Base-by-base conservation (phyloP, 352 stramenopile species). In the Globisporangium abappressorium region DNA sequence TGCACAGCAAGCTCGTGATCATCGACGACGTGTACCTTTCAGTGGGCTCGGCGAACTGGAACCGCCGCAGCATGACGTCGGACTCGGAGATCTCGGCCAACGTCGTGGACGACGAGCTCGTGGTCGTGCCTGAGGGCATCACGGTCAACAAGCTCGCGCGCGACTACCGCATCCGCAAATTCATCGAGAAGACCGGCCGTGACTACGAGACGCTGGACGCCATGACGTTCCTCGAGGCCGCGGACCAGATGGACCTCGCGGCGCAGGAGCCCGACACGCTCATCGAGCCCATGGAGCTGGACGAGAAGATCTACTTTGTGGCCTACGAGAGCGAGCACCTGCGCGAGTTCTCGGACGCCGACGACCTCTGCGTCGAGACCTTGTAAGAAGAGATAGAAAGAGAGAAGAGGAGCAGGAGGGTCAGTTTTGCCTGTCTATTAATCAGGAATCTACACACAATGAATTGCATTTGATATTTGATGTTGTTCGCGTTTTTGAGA, bases 151-250 rank as follows among this genome's bases (percentile, higher is more conserved):
- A 73, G 43, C 41, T 87, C 28, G 73, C 79, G 41, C 80, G 78
- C 0, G 73, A 89, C 61, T 82, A 78, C 53, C 81, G 81, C 24
- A 77, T 89, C 43, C 73, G 71, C 53, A 90, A 90, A 71, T 90
- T 92, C 62, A 68, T 73, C 6, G 82, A 90, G 68, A 76, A 84
- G 57, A 82, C 75, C 2, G 70, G 81, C 8, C 68, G 68, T 7
- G 75, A 61, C 41, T 82, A 84, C 66, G 64, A 72, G 8, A 65
- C 75, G 14, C 62, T 91, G 28, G 56, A 82, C 53, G 65, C 57
- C 1, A 72, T 89, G 68, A 76, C 59, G 28, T 81, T 91, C 38
- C 28, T 85, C 0, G 72, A 87, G 15, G 71, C 81, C 3, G 70
- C 77, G 5, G 46, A 80, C 24, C 61, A 70, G 43, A 66, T 88